These are phyloP conservation scores for Eutrema salsugineum DNA, from an alignment of 441 rosid species.

Conservation along the genomic window DNA sequence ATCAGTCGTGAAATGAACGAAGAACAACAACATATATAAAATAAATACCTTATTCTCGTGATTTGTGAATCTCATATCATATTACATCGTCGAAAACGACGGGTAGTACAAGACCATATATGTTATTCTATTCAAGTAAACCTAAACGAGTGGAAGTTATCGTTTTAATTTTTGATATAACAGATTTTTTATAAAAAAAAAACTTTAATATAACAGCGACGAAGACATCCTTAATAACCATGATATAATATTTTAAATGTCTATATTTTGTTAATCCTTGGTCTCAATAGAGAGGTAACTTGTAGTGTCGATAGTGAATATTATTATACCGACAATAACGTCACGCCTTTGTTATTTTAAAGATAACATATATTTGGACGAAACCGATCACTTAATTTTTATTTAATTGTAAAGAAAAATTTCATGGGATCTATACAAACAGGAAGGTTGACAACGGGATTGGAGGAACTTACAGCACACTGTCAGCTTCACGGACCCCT, in stretches of 20 bases:
- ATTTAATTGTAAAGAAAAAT: neutral
- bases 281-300: slow-evolving; percentile 28
- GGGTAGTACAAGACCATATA: neutral
- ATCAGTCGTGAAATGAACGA: neutral
- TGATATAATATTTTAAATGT: neutral
- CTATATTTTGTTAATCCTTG: slow-evolving; percentile 18
- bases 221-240: slow-evolving; percentile 22
- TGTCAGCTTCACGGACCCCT: slow-evolving; percentile 52
- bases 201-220: slow-evolving; percentile 19
- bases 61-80: neutral
- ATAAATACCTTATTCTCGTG: neutral
- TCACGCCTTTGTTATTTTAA: slow-evolving; percentile 26
- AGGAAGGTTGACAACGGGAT: slow-evolving; percentile 32
- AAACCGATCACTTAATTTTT: slow-evolving; percentile 13
- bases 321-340: slow-evolving; percentile 37
- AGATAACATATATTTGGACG: slow-evolving; percentile 34
- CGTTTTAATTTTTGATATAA: slow-evolving; percentile 20
- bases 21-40: neutral
- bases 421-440: slow-evolving; percentile 25
- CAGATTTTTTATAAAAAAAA: no score
- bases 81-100: slow-evolving; percentile 26
- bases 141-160: slow-evolving; percentile 29
- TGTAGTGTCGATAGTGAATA: slow-evolving; percentile 29
- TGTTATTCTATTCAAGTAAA: slow-evolving; percentile 29
- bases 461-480: slow-evolving; percentile 37